Evolutionary conservation across 306 rosid genomes (phyloP).

Genomic region (Casuarina glauca): DNA sequence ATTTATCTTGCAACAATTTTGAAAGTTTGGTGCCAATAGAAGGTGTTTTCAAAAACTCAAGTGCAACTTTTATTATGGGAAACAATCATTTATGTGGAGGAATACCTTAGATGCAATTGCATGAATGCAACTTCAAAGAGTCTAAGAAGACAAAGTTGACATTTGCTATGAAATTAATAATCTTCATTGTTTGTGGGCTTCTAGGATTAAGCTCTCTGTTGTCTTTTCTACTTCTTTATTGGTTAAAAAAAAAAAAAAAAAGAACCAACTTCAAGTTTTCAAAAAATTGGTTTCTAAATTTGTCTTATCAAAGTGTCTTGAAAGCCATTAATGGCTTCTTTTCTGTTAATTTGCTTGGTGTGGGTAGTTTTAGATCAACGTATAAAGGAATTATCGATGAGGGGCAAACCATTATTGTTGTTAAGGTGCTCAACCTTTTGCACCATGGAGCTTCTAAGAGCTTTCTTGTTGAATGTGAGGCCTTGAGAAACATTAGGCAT

Average conservation of each 20-base stretch:
- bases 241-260: not conserved
- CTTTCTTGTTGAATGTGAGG: too few relatives aligned
- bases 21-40: not conserved
- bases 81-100: not conserved
- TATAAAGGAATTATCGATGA: not conserved
- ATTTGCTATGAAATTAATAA: not conserved
- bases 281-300: not conserved
- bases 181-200: not conserved
- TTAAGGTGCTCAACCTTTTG: not conserved
- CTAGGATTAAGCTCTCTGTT: not conserved
- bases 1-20: not conserved
- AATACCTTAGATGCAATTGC: not conserved
- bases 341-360: not conserved
- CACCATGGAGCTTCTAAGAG: not conserved
- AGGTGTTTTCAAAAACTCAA: not conserved
- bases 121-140: not conserved
- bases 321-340: not conserved
- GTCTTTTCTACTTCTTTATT: too few relatives aligned
- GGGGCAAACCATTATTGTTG: not conserved
- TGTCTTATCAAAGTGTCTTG: not conserved
- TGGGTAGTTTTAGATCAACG: not conserved
- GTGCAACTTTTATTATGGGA: not conserved
- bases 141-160: not conserved
- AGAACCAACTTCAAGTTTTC: not conserved
- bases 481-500: too few relatives aligned